These are phyloP conservation scores for Serendipita sp. DNA, from an alignment of 1,284 basidiomycete genomes.

Conservation along the genomic window DNA sequence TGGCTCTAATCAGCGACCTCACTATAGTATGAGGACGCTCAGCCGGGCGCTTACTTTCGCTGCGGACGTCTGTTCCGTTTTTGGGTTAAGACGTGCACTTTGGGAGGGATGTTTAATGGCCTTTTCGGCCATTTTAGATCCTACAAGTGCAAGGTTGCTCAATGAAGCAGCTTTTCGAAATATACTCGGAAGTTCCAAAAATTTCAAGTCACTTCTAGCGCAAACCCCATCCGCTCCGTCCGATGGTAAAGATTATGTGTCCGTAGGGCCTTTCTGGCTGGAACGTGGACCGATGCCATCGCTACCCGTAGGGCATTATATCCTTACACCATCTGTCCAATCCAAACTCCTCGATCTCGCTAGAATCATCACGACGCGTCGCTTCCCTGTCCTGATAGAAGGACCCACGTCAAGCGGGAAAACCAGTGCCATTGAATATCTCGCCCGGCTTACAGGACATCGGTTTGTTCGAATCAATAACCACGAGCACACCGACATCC, in stretches of 20 bases:
- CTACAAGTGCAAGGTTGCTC: conserved; percentile 56
- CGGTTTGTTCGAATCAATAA: conserved; percentile 98
- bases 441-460: conserved; percentile 88
- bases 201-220: conserved; percentile 58
- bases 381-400: conserved; percentile 93
- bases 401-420: conserved; percentile 97
- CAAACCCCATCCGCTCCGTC: conserved; percentile 51
- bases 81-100: conserved; percentile 73
- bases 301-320: conserved; percentile 58
- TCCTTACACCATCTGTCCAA: conserved; percentile 95
- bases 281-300: conserved; percentile 54
- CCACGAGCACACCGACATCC: conserved; percentile 98
- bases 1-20: conserved; percentile 87
- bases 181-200: conserved; percentile 72
- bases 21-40: conserved; percentile 95
- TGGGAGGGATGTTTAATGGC: conserved; percentile 98
- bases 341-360: conserved; percentile 86
- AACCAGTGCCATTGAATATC: conserved; percentile 93
- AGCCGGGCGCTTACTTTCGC: conserved; percentile 86
- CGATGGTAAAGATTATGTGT: conserved; percentile 48
- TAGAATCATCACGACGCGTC: conserved; percentile 76
- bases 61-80: conserved; percentile 63
- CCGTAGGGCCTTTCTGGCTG: conserved; percentile 87
- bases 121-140: conserved; percentile 90
- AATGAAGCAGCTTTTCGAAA: conserved; percentile 59